phyloP scores from a whole-genome alignment of 2,329 filamentous ascomycete species.

The Aspergillus proliferans region DNA sequence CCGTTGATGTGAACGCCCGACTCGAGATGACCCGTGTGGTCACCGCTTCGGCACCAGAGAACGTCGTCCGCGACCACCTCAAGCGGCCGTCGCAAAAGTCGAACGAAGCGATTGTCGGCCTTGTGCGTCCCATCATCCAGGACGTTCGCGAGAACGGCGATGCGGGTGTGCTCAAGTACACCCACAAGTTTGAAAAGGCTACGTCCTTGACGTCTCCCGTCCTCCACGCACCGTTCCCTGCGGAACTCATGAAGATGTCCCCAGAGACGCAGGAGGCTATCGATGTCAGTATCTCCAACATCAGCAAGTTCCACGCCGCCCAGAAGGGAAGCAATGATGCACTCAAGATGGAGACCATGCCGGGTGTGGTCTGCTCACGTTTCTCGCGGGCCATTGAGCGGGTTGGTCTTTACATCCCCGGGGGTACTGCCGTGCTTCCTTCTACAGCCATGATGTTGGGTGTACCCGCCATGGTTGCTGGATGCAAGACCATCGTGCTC shows the following conservation, averaged over 20 bases:
- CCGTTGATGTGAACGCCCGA: conserved; percentile 49
- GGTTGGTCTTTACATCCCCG: conserved; percentile 93
- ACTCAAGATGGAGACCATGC: conserved; percentile 91
- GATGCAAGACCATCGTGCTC: conserved; percentile 89
- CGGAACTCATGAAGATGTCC: conserved; percentile 75
- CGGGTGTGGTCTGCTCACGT: conserved; percentile 87
- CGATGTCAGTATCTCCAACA: conserved; percentile 89
- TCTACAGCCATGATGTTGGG: conserved; percentile 97
- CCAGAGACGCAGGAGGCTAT: conserved; percentile 87
- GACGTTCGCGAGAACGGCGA: conserved; percentile 80
- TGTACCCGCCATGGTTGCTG: conserved; percentile 94
- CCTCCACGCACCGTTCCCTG: conserved; percentile 79
- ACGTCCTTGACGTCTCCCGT: conserved; percentile 85
- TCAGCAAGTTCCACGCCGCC: conserved; percentile 85
- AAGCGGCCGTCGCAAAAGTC: conserved; percentile 90
- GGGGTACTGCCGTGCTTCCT: conserved; percentile 92
- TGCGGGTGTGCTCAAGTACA: conserved; percentile 82
- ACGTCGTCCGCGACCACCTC: conserved; percentile 66
- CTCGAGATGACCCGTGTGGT: conserved; percentile 81
- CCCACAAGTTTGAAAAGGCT: conserved; percentile 96
- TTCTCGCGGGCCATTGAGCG: conserved; percentile 89
- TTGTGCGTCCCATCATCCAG: conserved; percentile 86
- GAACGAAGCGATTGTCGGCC: conserved; percentile 85
- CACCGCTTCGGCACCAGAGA: conserved; percentile 56
- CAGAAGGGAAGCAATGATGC: conserved; percentile 73